Evolutionary conservation across 805 yeast species (phyloP), one percentile per base, ranked within the genome.

Genomic region (Cyberlindnera bimundalis): DNA sequence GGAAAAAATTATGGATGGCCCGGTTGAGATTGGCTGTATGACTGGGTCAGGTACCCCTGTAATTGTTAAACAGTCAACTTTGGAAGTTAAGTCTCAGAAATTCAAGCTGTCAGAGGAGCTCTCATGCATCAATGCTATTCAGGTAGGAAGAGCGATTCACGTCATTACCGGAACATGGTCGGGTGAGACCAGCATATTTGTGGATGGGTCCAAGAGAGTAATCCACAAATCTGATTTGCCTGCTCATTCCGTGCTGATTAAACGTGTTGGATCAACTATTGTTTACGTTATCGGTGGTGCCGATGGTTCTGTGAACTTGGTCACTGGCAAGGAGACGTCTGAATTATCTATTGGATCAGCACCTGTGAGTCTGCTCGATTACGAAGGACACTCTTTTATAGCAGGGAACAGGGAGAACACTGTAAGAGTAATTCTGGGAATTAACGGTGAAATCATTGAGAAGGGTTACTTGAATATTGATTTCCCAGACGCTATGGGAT

Each of bases 81-180:
- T 39, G 27, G 24, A 29, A 13, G 26, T 15, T 14, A 26, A 41
- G 19, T 6, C 20, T 3, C 20, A 38, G 8, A 25, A 26, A 17
- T 43, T 37, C 23, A 43, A 44, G n/a, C 24, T 46, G 7, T 8
- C 32, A 1, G 48, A 43, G 14, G 59, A 55, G 11, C 40, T 41
- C 2, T 46, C 58, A 1, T 34, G 48, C 6, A 30, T 56, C 6
- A 20, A 42, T 24, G 45, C 37, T 2, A 5, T 29, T 0, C 42
- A 40, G 13, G 16, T 20, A 12, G 39, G 39, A 2, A 28, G 37
- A 13, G 30, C 29, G 2, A 13, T 31, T 2, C 29, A 40, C 14
- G 37, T 50, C 8, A 13, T 55, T 3, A 35, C 46, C 19, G 61
- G 61, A 7, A 40, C 33, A 14, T 56, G 61, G 61, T 45, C 51